Evolutionary conservation across 306 rosid genomes (phyloP).

Genomic region (Mimosa bimucronata): DNA sequence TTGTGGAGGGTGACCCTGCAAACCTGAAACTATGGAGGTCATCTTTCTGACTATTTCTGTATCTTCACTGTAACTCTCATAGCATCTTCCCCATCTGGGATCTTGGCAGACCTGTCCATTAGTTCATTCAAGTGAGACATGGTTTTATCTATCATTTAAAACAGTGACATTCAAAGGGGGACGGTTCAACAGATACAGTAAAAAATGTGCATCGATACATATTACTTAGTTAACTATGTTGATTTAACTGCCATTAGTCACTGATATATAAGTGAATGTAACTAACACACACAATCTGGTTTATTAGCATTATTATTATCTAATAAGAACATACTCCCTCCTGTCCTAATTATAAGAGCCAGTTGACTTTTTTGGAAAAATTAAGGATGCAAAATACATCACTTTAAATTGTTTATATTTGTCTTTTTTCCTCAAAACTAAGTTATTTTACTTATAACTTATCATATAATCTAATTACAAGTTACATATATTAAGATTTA

Average conservation of each 20-base stretch:
- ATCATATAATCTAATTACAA: no score
- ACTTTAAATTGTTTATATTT: no score
- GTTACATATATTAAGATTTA: no score
- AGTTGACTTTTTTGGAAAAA: no score
- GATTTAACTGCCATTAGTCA: slow-evolving; percentile 8
- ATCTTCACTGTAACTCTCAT: slow-evolving; percentile 82
- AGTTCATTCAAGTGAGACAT: slow-evolving; percentile 33
- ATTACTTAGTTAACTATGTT: slow-evolving; percentile 12
- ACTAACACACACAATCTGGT: background rate
- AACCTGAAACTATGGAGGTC: slow-evolving; percentile 78
- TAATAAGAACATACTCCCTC: background rate
- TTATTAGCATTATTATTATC: background rate
- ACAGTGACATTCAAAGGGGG: slow-evolving; percentile 1
- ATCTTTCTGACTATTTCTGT: slow-evolving; percentile 78
- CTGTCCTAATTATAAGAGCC: no score
- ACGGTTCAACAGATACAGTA: background rate
- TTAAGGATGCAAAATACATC: no score
- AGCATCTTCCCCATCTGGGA: slow-evolving; percentile 97
- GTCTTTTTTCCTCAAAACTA: no score
- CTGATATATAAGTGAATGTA: background rate
- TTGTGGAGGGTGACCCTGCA: slow-evolving; percentile 80
- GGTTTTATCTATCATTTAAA: slow-evolving; percentile 13
- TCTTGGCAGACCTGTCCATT: slow-evolving; percentile 72
- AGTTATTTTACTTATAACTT: no score
- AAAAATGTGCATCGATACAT: background rate